Conservation (phyloP, 1,284 basidiomycete genomes). For the Volvariella volvacea region DNA sequence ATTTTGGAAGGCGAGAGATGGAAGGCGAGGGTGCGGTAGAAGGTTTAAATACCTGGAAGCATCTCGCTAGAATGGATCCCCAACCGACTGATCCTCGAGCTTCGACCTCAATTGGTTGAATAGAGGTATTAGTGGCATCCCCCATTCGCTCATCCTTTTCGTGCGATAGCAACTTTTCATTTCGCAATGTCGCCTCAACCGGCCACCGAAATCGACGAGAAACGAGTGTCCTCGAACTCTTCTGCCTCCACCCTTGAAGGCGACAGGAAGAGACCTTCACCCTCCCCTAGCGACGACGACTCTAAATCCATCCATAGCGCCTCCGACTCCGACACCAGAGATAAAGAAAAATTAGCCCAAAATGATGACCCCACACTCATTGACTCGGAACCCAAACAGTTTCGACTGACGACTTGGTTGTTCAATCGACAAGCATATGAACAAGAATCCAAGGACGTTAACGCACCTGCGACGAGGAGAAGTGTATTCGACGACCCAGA, state of each 20-base stretch:
- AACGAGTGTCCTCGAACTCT: no score
- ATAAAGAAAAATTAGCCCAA: constrained; percentile 3
- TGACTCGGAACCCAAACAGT: constrained; percentile 21
- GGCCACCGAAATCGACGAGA: no score
- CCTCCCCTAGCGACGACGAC: not conserved
- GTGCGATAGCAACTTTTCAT: no score
- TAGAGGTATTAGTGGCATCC: no score
- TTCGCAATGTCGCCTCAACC: no score
- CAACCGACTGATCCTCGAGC: no score
- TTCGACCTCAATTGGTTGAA: no score
- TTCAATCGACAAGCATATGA: constrained; percentile 16
- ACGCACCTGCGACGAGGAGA: constrained; percentile 41
- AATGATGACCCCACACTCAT: constrained; percentile 17
- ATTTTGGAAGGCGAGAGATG: no score
- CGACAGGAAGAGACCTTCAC: not conserved
- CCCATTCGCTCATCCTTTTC: no score
- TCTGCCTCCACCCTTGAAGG: not conserved
- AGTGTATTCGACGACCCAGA: constrained; percentile 54
- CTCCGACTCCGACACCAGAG: not conserved
- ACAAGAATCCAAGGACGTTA: constrained; percentile 21
- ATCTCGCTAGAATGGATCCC: no score
- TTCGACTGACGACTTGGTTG: constrained; percentile 23
- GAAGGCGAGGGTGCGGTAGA: no score
- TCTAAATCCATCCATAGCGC: not conserved
- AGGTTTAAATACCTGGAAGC: no score